Conservation (phyloP, 192 early-diverging fungal genomes). For the Geosiphon pyriformis region DNA sequence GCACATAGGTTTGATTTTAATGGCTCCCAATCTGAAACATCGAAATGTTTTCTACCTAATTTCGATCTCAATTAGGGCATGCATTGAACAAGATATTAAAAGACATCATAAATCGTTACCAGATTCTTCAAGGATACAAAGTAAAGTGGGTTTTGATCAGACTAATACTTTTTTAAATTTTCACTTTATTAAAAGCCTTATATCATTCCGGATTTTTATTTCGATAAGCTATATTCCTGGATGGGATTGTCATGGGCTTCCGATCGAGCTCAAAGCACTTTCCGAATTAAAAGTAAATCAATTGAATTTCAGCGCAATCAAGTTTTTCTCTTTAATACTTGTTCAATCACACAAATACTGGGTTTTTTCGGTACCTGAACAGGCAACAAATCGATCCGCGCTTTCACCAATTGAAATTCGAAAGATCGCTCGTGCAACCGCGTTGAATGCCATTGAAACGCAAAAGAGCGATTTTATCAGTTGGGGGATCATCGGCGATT, state of each 20-base stretch:
- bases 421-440: constrained; percentile 52
- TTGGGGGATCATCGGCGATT: constrained; percentile 75
- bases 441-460: constrained; percentile 49
- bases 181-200: not conserved
- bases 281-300: constrained; percentile 45
- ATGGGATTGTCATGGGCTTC: constrained; percentile 78
- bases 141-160: constrained; percentile 44
- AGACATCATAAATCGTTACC: constrained; percentile 71
- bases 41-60: too few relatives aligned
- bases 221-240: constrained; percentile 60
- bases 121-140: constrained; percentile 62
- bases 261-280: constrained; percentile 76
- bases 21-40: too few relatives aligned
- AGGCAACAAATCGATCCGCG: constrained; percentile 18
- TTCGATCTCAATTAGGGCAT: constrained; percentile 49
- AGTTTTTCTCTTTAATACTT: not conserved
- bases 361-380: not conserved
- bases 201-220: not conserved
- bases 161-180: not conserved
- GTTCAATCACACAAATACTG: constrained; percentile 12
- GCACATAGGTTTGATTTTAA: constrained; percentile 37
- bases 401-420: constrained; percentile 48
- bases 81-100: constrained; percentile 81
- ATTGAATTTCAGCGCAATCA: too few relatives aligned
- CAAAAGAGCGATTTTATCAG: constrained; percentile 57